Percentiles rank a stretch among this genome's conserved stretches.
Evolutionary conservation across 495 filamentous ascomycete genomes (phyloP).

Genomic region (Podospora tetraspora): DNA sequence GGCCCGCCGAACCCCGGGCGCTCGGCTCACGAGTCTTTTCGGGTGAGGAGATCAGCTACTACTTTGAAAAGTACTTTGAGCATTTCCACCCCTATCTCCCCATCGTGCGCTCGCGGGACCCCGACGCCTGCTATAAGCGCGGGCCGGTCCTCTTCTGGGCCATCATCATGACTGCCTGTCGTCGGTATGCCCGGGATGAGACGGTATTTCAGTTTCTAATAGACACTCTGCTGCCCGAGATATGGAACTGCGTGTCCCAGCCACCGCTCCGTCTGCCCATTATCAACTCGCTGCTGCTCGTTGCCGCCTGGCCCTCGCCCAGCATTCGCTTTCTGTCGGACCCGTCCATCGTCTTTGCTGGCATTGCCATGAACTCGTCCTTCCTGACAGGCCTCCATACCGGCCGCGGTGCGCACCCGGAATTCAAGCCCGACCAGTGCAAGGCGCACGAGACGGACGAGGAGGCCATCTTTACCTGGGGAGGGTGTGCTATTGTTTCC

Average conservation of each 20-base stretch:
- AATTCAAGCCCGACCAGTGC: constrained; percentile 33
- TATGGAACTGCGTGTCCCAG: constrained; percentile 31
- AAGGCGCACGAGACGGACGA: constrained; percentile 35
- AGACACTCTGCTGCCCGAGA: constrained; percentile 36
- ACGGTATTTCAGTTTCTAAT: constrained; percentile 38
- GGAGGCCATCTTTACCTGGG: constrained; percentile 43
- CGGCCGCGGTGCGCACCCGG: constrained; percentile 36
- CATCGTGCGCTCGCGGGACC: constrained; percentile 34
- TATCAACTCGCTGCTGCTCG: constrained; percentile 40
- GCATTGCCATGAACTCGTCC: constrained; percentile 37
- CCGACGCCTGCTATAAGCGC: constrained; percentile 36
- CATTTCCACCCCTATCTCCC: constrained; percentile 43
- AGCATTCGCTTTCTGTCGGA: constrained; percentile 40
- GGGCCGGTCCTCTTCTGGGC: constrained; percentile 41
- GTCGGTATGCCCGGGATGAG: constrained; percentile 37
- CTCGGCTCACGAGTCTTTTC: constrained; percentile 43
- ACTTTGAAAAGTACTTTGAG: constrained; percentile 44
- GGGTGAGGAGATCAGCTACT: constrained; percentile 43
- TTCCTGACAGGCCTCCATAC: constrained; percentile 40
- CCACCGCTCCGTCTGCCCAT: constrained; percentile 33
- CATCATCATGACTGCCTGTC: constrained; percentile 40
- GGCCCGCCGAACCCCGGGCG: constrained; percentile 33
- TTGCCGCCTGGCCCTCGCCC: constrained; percentile 40
- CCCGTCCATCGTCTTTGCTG: constrained; percentile 37
- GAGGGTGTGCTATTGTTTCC: constrained; percentile 39